Evolutionary conservation across 305 asterid species (phyloP).

Genomic region (Fraxinus velutina): DNA sequence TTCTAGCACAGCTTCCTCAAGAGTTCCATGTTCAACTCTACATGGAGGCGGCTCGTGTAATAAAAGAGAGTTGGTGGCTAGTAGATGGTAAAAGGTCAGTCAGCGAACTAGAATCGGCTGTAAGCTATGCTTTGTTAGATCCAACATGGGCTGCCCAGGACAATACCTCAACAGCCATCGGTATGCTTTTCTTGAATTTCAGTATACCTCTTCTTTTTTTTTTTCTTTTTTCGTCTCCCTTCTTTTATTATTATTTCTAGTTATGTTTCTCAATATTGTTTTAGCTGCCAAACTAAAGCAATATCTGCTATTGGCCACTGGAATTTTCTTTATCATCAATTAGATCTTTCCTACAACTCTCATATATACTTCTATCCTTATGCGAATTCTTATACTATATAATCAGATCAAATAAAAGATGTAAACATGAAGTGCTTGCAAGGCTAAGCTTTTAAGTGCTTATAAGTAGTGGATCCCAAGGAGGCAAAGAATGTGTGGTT

Average conservation of each 20-base stretch:
- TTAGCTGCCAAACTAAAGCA: constrained; percentile 9
- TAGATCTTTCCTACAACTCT: background rate
- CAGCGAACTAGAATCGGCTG: constrained; percentile 83
- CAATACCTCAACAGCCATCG: constrained; percentile 94
- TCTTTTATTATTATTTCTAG: background rate
- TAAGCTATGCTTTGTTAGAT: constrained; percentile 87
- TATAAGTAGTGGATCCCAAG: background rate
- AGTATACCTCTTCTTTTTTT: background rate
- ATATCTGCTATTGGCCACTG: background rate
- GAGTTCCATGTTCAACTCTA: constrained; percentile 85
- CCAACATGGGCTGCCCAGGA: constrained; percentile 99
- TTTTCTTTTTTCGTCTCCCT: too few relatives aligned
- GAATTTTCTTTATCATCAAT: background rate
- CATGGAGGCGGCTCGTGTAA: constrained; percentile 80
- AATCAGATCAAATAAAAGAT: background rate
- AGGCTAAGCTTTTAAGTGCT: background rate
- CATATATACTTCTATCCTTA: background rate
- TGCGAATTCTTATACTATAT: background rate
- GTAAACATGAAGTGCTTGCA: background rate
- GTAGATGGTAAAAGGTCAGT: constrained; percentile 79
- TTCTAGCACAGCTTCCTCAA: constrained; percentile 91
- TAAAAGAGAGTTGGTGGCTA: constrained; percentile 97
- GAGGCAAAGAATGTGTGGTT: background rate
- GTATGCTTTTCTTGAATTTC: constrained; percentile 38
- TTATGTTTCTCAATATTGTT: background rate